These are phyloP conservation scores for Aspergillus vadensis DNA, from an alignment of 2,329 filamentous ascomycete species.

Conservation along the genomic window DNA sequence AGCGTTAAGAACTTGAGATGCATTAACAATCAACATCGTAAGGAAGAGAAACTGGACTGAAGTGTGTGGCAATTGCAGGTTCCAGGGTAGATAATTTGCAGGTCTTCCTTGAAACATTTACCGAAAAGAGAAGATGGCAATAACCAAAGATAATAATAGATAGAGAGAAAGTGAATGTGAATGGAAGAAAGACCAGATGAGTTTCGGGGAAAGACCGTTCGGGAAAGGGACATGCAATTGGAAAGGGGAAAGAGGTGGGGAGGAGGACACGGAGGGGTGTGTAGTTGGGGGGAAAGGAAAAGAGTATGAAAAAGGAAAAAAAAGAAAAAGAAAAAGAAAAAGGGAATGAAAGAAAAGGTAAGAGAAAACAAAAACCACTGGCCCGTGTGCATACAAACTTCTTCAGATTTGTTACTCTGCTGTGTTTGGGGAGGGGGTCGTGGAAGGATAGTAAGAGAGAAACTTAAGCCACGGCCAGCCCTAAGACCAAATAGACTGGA, in stretches of 20 bases:
- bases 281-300: neutral
- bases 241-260: neutral
- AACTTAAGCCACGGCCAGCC: neutral
- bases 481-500: neutral
- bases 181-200: neutral
- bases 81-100: too few species aligned
- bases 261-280: neutral
- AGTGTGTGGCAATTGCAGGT: too few species aligned
- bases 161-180: too few species aligned
- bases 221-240: neutral
- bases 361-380: neutral
- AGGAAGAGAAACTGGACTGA: too few species aligned
- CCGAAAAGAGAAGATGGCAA: too few species aligned
- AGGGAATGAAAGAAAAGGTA: too few species aligned
- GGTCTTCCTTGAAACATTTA: too few species aligned
- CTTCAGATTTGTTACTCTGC: neutral
- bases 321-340: too few species aligned
- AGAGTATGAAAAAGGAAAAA: too few species aligned
- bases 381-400: neutral
- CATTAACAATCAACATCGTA: too few species aligned
- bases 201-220: neutral
- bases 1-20: neutral
- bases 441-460: neutral
- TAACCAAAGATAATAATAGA: too few species aligned
- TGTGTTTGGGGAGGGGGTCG: neutral